Evolutionary conservation across 805 yeast species (phyloP).

Genomic region (Cyberlindnera suaveolens): DNA sequence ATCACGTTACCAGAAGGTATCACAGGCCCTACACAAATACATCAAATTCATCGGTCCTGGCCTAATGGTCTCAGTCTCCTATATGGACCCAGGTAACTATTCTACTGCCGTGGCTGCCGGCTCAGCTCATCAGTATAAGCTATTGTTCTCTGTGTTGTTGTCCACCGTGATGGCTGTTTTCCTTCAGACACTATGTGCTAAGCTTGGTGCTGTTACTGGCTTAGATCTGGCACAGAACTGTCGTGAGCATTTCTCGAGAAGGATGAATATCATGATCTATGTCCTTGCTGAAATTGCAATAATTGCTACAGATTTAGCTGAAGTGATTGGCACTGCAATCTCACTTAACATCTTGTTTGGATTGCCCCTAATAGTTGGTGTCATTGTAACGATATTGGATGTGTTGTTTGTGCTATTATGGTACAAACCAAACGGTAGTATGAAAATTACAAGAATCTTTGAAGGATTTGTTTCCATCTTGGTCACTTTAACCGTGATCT

Average conservation of each 20-base stretch:
- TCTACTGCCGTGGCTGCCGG: constrained; percentile 93
- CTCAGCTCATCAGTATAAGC: constrained; percentile 74
- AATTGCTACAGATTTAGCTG: constrained; percentile 94
- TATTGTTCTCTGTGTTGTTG: constrained; percentile 70
- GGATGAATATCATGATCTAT: constrained; percentile 57
- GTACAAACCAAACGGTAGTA: constrained; percentile 78
- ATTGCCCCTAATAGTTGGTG: constrained; percentile 79
- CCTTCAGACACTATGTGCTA: constrained; percentile 78
- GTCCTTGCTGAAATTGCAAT: constrained; percentile 84
- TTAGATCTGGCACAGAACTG: constrained; percentile 86
- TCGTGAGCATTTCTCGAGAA: constrained; percentile 61
- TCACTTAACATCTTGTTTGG: constrained; percentile 78
- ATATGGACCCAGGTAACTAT: constrained; percentile 97
- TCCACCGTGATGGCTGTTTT: constrained; percentile 85
- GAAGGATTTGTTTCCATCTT: constrained; percentile 76
- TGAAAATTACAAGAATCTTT: constrained; percentile 69
- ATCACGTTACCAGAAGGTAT: not conserved
- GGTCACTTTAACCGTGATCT: constrained; percentile 76
- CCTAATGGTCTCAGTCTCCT: constrained; percentile 88
- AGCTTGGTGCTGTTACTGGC: constrained; percentile 92
- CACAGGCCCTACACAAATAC: constrained; percentile 37
- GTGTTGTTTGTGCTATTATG: constrained; percentile 83
- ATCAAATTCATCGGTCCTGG: constrained; percentile 86
- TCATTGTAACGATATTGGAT: constrained; percentile 76
- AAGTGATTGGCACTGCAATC: constrained; percentile 96